A percentile compares a stretch with the other conserved stretches of the same genome.
Evolutionary conservation across 2,329 filamentous ascomycete species (phyloP).

Genomic region (Paradendryphiella salina): DNA sequence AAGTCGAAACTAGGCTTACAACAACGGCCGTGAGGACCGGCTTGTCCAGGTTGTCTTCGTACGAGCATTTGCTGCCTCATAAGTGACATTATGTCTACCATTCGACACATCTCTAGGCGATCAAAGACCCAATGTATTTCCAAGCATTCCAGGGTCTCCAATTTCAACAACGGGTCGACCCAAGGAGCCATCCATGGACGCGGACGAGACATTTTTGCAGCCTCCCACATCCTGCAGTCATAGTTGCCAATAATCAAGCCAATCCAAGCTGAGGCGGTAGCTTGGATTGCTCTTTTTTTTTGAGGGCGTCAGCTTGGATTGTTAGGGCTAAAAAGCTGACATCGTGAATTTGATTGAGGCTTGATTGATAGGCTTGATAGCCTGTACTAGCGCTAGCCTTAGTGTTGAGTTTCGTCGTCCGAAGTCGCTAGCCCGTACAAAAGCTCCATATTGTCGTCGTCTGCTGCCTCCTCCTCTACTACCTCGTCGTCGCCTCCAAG

Average conservation of each 20-base stretch:
- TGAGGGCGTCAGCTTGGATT: constrained; percentile 3
- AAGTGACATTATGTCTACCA: constrained; percentile 16
- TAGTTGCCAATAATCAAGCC: no score
- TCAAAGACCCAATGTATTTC: constrained; percentile 24
- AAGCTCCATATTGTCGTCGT: constrained; percentile 9
- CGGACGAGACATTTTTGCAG: constrained; percentile 6
- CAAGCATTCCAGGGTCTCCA: constrained; percentile 19
- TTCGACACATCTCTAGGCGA: constrained; percentile 14
- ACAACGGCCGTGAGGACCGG: neutral
- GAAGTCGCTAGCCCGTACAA: constrained; percentile 4
- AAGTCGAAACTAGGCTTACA: constrained; percentile 3
- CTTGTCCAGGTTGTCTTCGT: neutral
- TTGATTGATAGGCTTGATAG: constrained; percentile 3
- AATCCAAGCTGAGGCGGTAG: no score
- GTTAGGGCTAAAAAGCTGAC: constrained; percentile 2
- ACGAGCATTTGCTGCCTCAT: constrained; percentile 23
- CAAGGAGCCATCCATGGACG: constrained; percentile 20
- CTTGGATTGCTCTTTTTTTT: constrained; percentile 1
- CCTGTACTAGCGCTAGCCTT: constrained; percentile 6
- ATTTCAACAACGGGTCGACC: constrained; percentile 23
- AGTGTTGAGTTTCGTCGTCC: constrained; percentile 6
- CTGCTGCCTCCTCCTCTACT: constrained; percentile 11
- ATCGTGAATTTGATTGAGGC: constrained; percentile 2
- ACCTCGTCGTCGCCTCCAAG: constrained; percentile 2
- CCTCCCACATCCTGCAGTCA: constrained; percentile 19